These are phyloP conservation scores for Ceratocystis alfenasii DNA, from an alignment of 2,329 filamentous ascomycete genomes.

Conservation along the genomic window DNA sequence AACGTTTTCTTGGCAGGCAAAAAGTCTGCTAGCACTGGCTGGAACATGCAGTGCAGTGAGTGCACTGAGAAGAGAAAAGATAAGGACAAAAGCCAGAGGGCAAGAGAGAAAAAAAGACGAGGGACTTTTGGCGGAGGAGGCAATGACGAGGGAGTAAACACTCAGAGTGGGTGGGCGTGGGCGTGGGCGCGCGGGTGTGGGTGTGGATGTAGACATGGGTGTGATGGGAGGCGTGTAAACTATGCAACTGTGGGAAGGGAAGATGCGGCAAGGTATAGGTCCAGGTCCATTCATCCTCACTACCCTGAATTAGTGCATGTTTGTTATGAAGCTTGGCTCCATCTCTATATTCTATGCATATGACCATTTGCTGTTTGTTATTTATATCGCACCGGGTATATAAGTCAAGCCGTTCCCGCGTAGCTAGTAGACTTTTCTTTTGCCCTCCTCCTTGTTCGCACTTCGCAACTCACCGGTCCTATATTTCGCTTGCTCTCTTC, in stretches of 20 bases:
- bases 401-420: background rate
- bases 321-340: background rate
- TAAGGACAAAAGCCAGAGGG: background rate
- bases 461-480: background rate
- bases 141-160: background rate
- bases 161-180: background rate
- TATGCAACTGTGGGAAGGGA: background rate
- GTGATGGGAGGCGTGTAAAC: background rate
- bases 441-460: background rate
- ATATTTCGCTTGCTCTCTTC: conserved; percentile 5
- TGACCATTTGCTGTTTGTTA: too few species aligned
- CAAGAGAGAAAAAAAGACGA: background rate
- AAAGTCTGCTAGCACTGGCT: background rate
- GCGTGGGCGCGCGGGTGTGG: background rate
- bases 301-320: background rate
- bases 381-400: background rate
- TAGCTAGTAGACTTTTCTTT: background rate
- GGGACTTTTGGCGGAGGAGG: background rate
- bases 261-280: too few species aligned
- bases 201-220: background rate
- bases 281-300: too few species aligned
- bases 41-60: too few species aligned
- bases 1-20: background rate
- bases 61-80: background rate
- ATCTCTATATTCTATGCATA: too few species aligned